A percentile compares a stretch with the other conserved stretches of the same genome.
phyloP scores from a whole-genome alignment of 139 green algal species.

The Picochlorum sp. region DNA sequence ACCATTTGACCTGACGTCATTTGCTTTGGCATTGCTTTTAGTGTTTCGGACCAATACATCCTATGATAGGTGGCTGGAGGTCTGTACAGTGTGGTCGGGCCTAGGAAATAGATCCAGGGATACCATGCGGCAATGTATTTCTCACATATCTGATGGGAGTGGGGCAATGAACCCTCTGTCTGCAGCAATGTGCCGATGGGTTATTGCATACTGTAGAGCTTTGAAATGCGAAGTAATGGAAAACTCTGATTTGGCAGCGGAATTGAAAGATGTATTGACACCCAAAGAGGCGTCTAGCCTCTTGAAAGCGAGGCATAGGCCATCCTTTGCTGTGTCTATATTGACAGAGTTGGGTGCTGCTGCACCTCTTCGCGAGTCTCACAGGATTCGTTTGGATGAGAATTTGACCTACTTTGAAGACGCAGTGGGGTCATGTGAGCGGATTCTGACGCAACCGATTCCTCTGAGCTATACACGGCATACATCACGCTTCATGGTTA shows the following conservation, averaged over 20 bases:
- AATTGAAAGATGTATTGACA: slow-evolving; percentile 25
- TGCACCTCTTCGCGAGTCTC: slow-evolving; percentile 7
- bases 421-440: slow-evolving; percentile 53
- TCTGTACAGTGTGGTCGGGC: slow-evolving; percentile 32
- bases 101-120: slow-evolving; percentile 30
- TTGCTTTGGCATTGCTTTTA: slow-evolving; percentile 42
- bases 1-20: slow-evolving; percentile 32
- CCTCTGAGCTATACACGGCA: slow-evolving; percentile 66
- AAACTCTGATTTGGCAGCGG: background rate
- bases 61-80: slow-evolving; percentile 48
- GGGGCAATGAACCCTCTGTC: background rate
- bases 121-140: slow-evolving; percentile 31
- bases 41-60: slow-evolving; percentile 46
- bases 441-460: slow-evolving; percentile 71
- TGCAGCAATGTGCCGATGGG: slow-evolving; percentile 27
- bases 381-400: slow-evolving; percentile 34
- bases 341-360: slow-evolving; percentile 10
- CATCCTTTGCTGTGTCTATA: slow-evolving; percentile 28
- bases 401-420: slow-evolving; percentile 67
- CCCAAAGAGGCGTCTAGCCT: slow-evolving; percentile 20
- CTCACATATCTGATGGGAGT: slow-evolving; percentile 11
- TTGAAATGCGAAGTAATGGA: slow-evolving; percentile 22
- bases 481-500: slow-evolving; percentile 63
- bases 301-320: slow-evolving; percentile 18
- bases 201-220: slow-evolving; percentile 22